Base-by-base conservation (phyloP, 352 stramenopile genomes). In the Globisporangium recalcitrans region DNA sequence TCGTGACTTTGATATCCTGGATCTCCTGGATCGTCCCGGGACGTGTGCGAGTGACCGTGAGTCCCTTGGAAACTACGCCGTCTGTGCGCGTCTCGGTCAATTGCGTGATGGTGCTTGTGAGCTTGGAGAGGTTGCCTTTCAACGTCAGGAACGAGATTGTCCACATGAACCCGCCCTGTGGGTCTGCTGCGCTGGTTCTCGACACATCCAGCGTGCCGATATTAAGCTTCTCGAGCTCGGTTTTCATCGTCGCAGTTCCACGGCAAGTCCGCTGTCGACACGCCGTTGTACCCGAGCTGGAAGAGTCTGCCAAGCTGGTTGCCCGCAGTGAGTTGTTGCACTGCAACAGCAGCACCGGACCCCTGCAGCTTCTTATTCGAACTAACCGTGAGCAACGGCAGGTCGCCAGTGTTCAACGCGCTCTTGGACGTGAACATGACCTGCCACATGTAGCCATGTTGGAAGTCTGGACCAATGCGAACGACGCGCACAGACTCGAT, bases 111-210 rank as follows among this genome's bases (percentile, higher is more conserved):
- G 71, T 67, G 10, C 22, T 71, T 14, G 53, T 64, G 19, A 96
- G 65, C 8, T 74, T 48, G 2, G 29, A 7, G 1, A 92, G 32
- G 1, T 69, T 60, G 2, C 86, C 87, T 60, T 81, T 78, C n/a
- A 74, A 51, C 14, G 82, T 93, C 44, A 96, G 68, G 61, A 98
- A 98, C 26, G 88, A 97, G 14, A 99, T 78, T n/a, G 85, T 96
- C 95, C 95, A 99, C 53, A 84, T 97, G 71, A 93, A 98, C 0
- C 93, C 92, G 5, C 83, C 84, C 62, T 97, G 84, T 5, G 79
- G 68, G 66, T 98, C 88, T 4, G 90, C 70, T 3, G 71, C 74
- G 2, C 40, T 56, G 3, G 80, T 77, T 14, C 91, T 78, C 21
- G 71, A 58, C 16, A 96, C 75, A 36, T 90, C 79, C 4, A 96